These are phyloP conservation scores for Dovyalis caffra DNA, from an alignment of 345 rosid genomes.

Conservation along the genomic window DNA sequence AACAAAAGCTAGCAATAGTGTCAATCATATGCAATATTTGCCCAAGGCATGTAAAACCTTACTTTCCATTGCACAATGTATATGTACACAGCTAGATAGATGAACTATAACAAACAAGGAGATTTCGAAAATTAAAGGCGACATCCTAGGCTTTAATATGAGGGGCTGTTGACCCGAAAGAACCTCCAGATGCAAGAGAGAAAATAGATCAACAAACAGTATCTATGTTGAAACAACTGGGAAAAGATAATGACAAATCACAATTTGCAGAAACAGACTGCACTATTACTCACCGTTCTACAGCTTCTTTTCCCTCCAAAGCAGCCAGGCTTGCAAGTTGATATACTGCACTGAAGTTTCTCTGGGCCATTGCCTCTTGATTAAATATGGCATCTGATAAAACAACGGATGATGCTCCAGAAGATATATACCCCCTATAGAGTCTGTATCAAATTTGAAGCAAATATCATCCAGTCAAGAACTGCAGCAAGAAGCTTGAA, in stretches of 20 bases:
- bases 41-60: not conserved
- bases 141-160: not conserved
- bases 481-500: not conserved
- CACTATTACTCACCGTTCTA: constrained; percentile 27
- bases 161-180: not conserved
- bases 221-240: not conserved
- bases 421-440: constrained; percentile 39
- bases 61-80: not conserved
- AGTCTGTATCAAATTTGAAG: constrained; percentile 37
- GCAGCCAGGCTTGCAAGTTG: constrained; percentile 41
- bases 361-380: constrained; percentile 39
- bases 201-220: not conserved
- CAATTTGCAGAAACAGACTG: not conserved
- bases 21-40: not conserved
- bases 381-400: constrained; percentile 53
- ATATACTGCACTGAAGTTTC: constrained; percentile 32
- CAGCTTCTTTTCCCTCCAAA: constrained; percentile 40
- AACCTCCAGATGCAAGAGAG: not conserved
- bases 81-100: not conserved
- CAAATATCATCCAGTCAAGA: not conserved
- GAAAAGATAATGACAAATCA: not conserved
- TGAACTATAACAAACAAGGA: not conserved
- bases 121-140: no score
- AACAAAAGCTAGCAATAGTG: not conserved
- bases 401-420: constrained; percentile 57